phyloP scores from a whole-genome alignment of 2,329 filamentous ascomycete genomes.

The Ramularia collo-cygni region DNA sequence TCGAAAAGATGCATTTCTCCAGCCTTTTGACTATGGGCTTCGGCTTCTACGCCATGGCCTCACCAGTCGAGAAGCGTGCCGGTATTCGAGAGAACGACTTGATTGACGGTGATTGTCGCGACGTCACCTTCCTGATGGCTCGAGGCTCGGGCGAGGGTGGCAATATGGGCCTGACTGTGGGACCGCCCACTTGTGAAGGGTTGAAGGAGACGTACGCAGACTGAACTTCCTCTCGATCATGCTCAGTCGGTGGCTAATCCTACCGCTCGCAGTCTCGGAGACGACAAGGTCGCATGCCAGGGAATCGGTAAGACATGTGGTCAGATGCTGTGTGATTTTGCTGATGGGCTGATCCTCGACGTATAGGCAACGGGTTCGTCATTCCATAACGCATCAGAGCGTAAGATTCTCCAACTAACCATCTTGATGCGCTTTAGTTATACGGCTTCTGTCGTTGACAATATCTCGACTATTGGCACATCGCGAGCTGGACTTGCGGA shows the following conservation, averaged over 20 bases:
- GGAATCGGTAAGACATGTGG: slow-evolving; percentile 2
- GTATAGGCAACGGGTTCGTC: no score
- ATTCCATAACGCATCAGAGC: no score
- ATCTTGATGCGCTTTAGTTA: neutral
- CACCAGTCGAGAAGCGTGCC: neutral
- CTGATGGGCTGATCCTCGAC: no score
- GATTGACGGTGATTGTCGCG: neutral
- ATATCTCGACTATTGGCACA: slow-evolving; percentile 5
- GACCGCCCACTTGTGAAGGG: slow-evolving; percentile 4
- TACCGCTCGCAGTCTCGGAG: neutral
- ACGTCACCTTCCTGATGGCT: slow-evolving; percentile 1
- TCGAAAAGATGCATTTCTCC: no score
- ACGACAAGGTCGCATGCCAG: slow-evolving; percentile 7
- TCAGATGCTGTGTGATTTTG: no score
- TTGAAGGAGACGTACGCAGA: slow-evolving; percentile 5
- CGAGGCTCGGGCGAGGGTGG: neutral
- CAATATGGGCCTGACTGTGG: neutral
- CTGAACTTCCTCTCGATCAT: no score
- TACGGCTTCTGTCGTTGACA: slow-evolving; percentile 7
- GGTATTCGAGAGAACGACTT: neutral
- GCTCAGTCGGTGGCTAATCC: no score
- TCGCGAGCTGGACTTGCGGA: slow-evolving; percentile 8
- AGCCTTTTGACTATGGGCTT: no score
- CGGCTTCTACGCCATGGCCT: no score
- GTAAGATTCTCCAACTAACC: no score